Evolutionary conservation across 805 yeast species (phyloP), one percentile per base, ranked within the genome.

Genomic region (Spathaspora boniae): DNA sequence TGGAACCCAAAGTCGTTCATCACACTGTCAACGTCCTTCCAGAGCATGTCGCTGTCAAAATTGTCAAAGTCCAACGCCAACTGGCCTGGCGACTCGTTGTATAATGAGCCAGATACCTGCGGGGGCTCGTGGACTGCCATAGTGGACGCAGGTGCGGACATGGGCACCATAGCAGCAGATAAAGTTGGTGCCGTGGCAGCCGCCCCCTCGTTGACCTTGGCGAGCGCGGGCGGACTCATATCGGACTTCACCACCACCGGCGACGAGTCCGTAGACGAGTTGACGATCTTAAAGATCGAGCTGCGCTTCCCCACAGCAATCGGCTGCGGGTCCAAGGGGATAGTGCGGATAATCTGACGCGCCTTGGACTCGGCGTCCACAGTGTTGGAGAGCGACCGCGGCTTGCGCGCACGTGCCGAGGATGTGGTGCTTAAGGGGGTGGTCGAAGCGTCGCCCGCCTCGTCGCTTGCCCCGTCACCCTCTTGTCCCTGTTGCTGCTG

Each of bases 1-100:
- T 84, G 86, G 64, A 87, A 87, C 4, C 96, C 96, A 60, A 86
- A 87, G 52, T 86, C 95, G 52, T 84, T 86, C 95, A 87, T 86
- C 39, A 87, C 84, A 31, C 86, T 70, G 45, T 86, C 95, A 19
- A 87, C 89, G 52, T 87, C 94, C 51, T 81, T 83, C 88, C 83
- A 81, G 16, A 79, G 62, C 40, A 74, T 46, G 33, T 75, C 83
- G 16, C 74, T 69, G 46, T 70, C 76, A 56, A 73, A 62, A 7
- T 60, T 50, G 41, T 65, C 73, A 36, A 67, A 45, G 33, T 60
- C 66, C 33, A 64, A 50, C 21, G 61, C 59, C 11, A 50, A 50
- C 26, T 50, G 56, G 2, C 45, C 40, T 5, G 67, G 67, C 18
- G 54, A 46, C 19, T 50, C 58, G 27, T 42, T 46, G 28, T 26